These are phyloP conservation scores for Leishmania tarentolae DNA, from an alignment of 208 protist genomes.

Conservation along the genomic window DNA sequence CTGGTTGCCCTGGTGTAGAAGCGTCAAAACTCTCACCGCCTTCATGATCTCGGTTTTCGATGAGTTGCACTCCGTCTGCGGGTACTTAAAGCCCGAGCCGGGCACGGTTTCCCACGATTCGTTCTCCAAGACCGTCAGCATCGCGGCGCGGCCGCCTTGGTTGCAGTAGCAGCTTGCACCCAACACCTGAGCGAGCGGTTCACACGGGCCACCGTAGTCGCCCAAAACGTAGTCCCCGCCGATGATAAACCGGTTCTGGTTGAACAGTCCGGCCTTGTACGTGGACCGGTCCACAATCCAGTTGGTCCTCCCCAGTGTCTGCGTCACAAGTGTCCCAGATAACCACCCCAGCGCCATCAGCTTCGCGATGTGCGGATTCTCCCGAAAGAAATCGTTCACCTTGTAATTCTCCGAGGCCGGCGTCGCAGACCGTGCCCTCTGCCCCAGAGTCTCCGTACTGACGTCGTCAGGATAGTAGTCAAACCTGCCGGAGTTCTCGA, in stretches of 20 bases:
- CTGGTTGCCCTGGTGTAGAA: not conserved
- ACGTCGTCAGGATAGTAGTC: not conserved
- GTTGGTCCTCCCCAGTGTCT: slow-evolving; percentile 17
- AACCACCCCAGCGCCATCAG: slow-evolving; percentile 55
- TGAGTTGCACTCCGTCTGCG: slow-evolving; percentile 15
- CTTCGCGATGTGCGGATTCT: slow-evolving; percentile 1
- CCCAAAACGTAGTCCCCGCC: slow-evolving; percentile 54
- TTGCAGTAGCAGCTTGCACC: slow-evolving; percentile 54
- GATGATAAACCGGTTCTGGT: slow-evolving; percentile 55
- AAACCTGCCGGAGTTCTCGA: slow-evolving; percentile 9
- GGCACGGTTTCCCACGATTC: not conserved
- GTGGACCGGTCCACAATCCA: slow-evolving; percentile 20
- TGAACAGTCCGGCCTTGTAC: slow-evolving; percentile 39
- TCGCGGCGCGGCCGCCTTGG: slow-evolving; percentile 10
- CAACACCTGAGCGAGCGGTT: not conserved
- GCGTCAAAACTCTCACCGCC: not conserved
- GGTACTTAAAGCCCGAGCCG: slow-evolving; percentile 1
- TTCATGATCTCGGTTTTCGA: not conserved
- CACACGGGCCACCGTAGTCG: slow-evolving; percentile 53
- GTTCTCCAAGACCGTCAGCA: slow-evolving; percentile 8
- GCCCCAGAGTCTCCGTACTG: not conserved
- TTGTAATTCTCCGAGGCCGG: not conserved
- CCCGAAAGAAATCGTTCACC: not conserved
- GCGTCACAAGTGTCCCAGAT: slow-evolving; percentile 25
- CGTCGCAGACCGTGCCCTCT: not conserved